Percentiles rank a stretch among this genome's conserved stretches.
phyloP scores from a whole-genome alignment of 345 rosid genomes.

The Populus nigra region DNA sequence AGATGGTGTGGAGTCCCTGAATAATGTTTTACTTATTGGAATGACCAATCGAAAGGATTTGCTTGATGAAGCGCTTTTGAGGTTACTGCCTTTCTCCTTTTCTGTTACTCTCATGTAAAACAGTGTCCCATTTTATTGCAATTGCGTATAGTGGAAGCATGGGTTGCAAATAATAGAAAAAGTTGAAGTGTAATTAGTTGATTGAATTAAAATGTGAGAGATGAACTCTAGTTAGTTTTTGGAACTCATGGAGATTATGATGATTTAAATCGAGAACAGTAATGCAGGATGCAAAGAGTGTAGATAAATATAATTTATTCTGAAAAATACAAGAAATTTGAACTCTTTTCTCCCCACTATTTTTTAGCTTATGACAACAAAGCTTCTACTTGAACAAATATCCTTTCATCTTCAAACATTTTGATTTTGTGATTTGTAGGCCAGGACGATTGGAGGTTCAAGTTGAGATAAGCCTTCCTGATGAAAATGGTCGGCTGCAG shows the following conservation, averaged over 20 bases:
- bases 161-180: slow-evolving; percentile 9
- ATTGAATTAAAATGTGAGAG: not conserved
- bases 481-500: slow-evolving; percentile 94
- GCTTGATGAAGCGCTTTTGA: slow-evolving; percentile 98
- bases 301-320: not conserved
- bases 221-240: not conserved
- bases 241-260: not conserved
- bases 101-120: not conserved
- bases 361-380: not conserved
- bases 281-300: not conserved
- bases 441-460: slow-evolving; percentile 99
- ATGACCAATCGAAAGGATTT: slow-evolving; percentile 99
- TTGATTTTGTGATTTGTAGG: slow-evolving; percentile 39
- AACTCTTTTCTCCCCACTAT: not conserved
- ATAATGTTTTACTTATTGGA: slow-evolving; percentile 97
- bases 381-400: not conserved
- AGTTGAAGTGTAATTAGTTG: not conserved
- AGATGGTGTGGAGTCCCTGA: slow-evolving; percentile 99
- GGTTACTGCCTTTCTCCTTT: slow-evolving; percentile 44
- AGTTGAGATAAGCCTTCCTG: slow-evolving; percentile 99
- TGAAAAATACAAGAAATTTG: not conserved
- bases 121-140: slow-evolving; percentile 3
- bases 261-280: not conserved
- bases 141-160: not conserved
- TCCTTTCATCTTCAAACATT: not conserved